Evolutionary conservation across 164 flowering plant genomes (phyloP), one percentile per base, ranked within the genome.

Genomic region (Kingdonia uniflora): DNA sequence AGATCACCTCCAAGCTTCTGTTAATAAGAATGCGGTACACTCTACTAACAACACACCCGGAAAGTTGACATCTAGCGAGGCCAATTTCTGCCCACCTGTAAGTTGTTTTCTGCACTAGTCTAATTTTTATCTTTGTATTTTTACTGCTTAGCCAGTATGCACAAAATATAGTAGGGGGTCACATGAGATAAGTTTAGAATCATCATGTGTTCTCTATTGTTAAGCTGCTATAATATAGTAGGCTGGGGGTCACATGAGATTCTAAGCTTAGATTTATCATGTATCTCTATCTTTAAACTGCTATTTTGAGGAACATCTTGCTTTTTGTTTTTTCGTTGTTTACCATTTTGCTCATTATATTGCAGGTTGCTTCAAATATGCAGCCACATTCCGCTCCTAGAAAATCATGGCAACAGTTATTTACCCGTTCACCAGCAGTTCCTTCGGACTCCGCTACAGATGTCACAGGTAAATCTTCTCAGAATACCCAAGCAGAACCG

Each of bases 361-460:
- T 57, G 63, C 77, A 81, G 87, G 76, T 71, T 41, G 53, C 56
- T 25, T 51, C 66, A 11, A 82, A 83, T 26, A 58, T 79, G 21
- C 82, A 74, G 45, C 74, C 71, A 39, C 43, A 48, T 56, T 11
- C 79, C 25, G 61, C 72, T 21, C 95, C 82, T 13, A 89, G 77
- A 54, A 87, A 80, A 51, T 76, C 98, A 12, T 92, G 98, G 98
- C 90, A 81, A 44, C 98, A 92, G 50, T 56, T 92, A 60, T 92
- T 92, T 65, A 75, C 90, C 56, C 82, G 87, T 26, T 68, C 95
- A 22, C 39, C 84, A 43, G 17, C 87, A 58, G 72, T 59, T 71
- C 58, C 76, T 55, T 37, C 76, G 13, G 23, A 71, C 23, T 54
- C 92, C 43, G 70, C 49, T 65, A 43, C 66, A 7, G 74, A 69